These are phyloP conservation scores for Bothriochloa decipiens DNA, from an alignment of 176 grass and related monocot genomes.

Conservation along the genomic window DNA sequence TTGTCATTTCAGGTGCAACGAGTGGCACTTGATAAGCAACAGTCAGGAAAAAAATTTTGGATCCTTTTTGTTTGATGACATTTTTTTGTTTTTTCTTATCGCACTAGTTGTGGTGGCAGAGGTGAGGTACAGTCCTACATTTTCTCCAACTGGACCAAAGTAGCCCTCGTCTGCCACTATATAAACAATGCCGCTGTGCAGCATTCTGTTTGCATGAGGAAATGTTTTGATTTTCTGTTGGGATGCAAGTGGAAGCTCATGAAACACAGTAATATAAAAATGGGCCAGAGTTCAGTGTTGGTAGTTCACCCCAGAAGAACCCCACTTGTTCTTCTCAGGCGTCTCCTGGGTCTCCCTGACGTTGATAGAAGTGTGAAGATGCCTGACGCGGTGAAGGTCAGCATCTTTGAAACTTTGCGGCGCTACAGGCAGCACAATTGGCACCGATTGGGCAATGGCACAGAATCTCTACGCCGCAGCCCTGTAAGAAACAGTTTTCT, in stretches of 20 bases:
- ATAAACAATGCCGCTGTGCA: too few species aligned
- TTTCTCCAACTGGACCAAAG: too few species aligned
- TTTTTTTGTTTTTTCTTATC: background rate
- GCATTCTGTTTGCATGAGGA: too few species aligned
- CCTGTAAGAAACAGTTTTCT: background rate
- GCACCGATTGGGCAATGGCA: background rate
- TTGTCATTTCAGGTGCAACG: background rate
- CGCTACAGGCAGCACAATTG: background rate
- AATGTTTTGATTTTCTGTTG: too few species aligned
- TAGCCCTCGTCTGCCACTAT: too few species aligned
- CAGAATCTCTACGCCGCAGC: background rate
- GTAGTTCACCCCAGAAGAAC: background rate
- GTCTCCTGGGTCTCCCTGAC: background rate
- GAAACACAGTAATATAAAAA: background rate
- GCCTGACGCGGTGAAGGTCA: background rate
- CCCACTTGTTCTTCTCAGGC: background rate
- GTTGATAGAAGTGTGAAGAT: constrained; percentile 1
- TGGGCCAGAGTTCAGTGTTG: background rate
- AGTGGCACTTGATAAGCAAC: background rate
- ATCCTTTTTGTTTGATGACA: background rate
- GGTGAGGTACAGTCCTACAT: background rate
- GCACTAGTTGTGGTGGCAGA: background rate
- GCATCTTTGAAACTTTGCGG: background rate
- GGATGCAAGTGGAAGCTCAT: background rate
- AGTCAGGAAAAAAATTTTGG: background rate